Base-by-base conservation (phyloP, 169 alveolate genomes). In the Plasmodium blacklocki region DNA sequence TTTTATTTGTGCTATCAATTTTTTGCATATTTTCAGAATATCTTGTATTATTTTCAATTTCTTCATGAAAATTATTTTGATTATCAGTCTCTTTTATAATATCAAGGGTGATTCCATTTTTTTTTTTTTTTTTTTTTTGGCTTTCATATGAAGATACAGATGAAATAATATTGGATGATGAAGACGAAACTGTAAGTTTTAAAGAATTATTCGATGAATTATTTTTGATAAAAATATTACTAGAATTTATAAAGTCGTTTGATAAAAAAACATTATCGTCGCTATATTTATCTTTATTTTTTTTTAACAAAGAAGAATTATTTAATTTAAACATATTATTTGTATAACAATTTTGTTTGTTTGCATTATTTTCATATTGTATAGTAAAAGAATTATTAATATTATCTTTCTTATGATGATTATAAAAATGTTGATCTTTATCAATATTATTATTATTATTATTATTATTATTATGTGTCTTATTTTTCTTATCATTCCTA, bases 111-210 rank as follows among this genome's bases (percentile, higher is more conserved):
- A 12, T 52, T 15, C 6, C 21, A 9, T 52, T 52, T 52, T 52
- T 52, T 12, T 52, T 52, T 52, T 52, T 52, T 52, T 52, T 52
- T 11, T 0, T 52, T 52, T 9, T 52, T n/a, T 59, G 5, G 21
- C 7, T 9, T 59, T 63, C 21, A 70, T 76, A 76, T 5, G 89
- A 56, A n/a, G 89, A 76, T 45, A 76, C 58, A 1, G 89, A 76
- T 19, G 66, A 76, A 32, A 76, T 76, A 4, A 64, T 54, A 29
- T 76, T 66, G 14, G 70, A 76, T n/a, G 70, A 76, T n/a, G 89
- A 63, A 6, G 73, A 62, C 3, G 88, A 75, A 0, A 67, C 49
- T 3, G 73, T 23, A 1, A 54, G 62, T 43, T 14, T 49, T 4
- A 70, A 21, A 2, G 78, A 70, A 23, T 70, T 70, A 14, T 70